Base-by-base conservation (phyloP, 139 green algal genomes). In the Penium margaritaceum region DNA sequence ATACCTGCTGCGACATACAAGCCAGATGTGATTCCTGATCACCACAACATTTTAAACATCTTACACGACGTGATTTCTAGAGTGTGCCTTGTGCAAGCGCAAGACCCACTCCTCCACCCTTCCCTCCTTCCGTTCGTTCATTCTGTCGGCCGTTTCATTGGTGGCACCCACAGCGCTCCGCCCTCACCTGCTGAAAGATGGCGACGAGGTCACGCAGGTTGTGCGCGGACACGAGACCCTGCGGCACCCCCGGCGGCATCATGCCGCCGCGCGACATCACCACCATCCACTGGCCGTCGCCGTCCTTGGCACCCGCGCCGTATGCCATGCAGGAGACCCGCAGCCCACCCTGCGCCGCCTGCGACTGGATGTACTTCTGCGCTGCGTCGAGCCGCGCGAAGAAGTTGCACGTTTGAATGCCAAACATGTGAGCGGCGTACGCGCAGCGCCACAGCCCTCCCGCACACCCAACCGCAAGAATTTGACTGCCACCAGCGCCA, bases 401-500 rank as follows among this genome's bases (percentile, higher is more conserved):
- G 47, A 60, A 60, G 47, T 60, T 60, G 47, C 47, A 60, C 47
- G 47, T 60, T 24, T 60, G 47, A n/a, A 60, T n/a, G n/a, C n/a
- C 14, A 24, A 60, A 60, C 47, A 60, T 24, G 47, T 60, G 47
- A 2, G 47, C 29, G 4, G 47, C 47, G 47, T 60, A 60, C 47
- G 47, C 47, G 3, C n/a, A n/a, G 47, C 47, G 47, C 47, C 47
- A 60, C 47, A 60, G n/a, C n/a, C 30, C 30, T n/a, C 47, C 29
- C n/a, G n/a, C 47, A 24, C 30, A 60, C 0, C 47, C 47, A n/a
- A 60, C 47, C 3, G 47, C 47, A n/a, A 60, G n/a, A 24, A 60
- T 60, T 60, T 60, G 47, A 60, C 47, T 60, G 47, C n/a, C 3
- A 24, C 3, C 14, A 0, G 21, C n/a, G 0, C n/a, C 5, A 24